Percentiles rank a stretch among this genome's conserved stretches.
These are phyloP conservation scores for Huntiella omanensis DNA, from an alignment of 2,329 filamentous ascomycete genomes.

Conservation along the genomic window DNA sequence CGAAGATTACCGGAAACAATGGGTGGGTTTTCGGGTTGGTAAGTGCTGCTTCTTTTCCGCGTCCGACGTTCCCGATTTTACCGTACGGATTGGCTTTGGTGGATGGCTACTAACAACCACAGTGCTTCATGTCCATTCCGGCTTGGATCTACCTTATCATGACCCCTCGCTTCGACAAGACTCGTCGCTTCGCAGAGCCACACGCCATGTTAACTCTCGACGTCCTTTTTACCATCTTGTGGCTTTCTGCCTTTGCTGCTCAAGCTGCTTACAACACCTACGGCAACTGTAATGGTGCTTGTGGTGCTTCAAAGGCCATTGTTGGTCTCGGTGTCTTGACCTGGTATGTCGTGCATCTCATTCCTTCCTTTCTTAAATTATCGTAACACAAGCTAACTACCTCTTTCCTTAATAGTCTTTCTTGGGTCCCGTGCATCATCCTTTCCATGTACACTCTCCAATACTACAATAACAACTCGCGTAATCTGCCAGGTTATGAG, in stretches of 20 bases:
- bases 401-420: constrained; percentile 25
- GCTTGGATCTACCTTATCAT: constrained; percentile 47
- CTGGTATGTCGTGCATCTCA: constrained; percentile 27
- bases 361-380: background rate
- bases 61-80: too few species aligned
- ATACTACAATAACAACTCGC: constrained; percentile 43
- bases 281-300: constrained; percentile 34
- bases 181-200: constrained; percentile 41
- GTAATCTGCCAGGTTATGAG: constrained; percentile 39
- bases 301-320: constrained; percentile 41
- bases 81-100: too few species aligned
- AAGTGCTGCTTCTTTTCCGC: constrained; percentile 17
- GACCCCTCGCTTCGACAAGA: constrained; percentile 43
- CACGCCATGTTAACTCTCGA: constrained; percentile 43
- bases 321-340: constrained; percentile 44
- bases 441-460: constrained; percentile 41
- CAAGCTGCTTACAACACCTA: constrained; percentile 45
- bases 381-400: constrained; percentile 2
- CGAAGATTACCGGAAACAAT: constrained; percentile 35
- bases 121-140: constrained; percentile 47
- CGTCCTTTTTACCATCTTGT: constrained; percentile 37
- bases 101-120: background rate
- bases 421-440: constrained; percentile 33
- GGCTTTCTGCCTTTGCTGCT: constrained; percentile 47
- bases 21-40: constrained; percentile 48